phyloP scores from a whole-genome alignment of 345 rosid species.

The Erysimum cheiranthoides region DNA sequence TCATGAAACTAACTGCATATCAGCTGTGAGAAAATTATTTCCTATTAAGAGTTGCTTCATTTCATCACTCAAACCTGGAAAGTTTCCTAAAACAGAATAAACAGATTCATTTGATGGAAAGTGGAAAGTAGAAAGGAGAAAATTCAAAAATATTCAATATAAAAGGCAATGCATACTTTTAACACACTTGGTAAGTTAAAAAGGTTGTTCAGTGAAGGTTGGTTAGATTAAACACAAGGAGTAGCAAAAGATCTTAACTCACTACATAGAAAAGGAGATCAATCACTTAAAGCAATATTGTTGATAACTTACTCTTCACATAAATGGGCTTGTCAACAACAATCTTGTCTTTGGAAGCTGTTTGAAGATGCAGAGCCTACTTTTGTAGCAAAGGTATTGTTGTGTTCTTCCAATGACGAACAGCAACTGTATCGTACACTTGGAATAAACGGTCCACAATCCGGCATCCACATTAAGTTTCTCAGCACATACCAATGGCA shows the following conservation, averaged over 20 bases:
- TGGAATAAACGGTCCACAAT: constrained; percentile 3
- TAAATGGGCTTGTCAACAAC: constrained; percentile 84
- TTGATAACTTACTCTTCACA: constrained; percentile 74
- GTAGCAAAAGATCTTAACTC: constrained; percentile 29
- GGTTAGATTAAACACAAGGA: constrained; percentile 23
- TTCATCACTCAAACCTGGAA: constrained; percentile 4
- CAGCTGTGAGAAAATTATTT: not conserved
- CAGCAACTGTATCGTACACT: constrained; percentile 32
- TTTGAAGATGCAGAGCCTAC: constrained; percentile 97
- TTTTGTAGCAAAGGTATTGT: constrained; percentile 98
- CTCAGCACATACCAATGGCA: constrained; percentile 11
- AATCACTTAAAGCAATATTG: constrained; percentile 4
- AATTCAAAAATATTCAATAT: constrained; percentile 12
- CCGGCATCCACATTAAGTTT: constrained; percentile 1
- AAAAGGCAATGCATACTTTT: not conserved
- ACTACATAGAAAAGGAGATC: not conserved
- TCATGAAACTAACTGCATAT: constrained; percentile 3
- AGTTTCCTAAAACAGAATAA: not conserved
- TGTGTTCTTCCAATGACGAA: constrained; percentile 79
- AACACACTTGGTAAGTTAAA: constrained; percentile 17
- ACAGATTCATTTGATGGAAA: not conserved
- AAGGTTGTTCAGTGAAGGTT: constrained; percentile 28
- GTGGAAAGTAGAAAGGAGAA: not conserved
- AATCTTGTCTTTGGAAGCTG: constrained; percentile 94
- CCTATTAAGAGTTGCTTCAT: constrained; percentile 1